Evolutionary conservation across 164 flowering plant genomes (phyloP).

Genomic region (Tinospora cordifolia): DNA sequence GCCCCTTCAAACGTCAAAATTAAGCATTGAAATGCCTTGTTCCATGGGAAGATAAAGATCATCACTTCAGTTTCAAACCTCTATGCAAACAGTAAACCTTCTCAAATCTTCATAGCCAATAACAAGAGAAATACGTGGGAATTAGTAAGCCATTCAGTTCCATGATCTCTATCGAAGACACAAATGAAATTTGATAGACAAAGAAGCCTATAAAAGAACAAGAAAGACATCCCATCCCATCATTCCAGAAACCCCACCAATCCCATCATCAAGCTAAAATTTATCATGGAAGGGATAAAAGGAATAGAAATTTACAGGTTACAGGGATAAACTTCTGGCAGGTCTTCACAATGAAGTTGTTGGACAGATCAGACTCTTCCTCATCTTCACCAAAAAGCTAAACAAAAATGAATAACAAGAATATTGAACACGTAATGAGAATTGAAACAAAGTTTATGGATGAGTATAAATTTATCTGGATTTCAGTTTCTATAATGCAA

Average conservation of each 20-base stretch:
- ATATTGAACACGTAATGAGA: neutral
- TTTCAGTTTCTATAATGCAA: neutral
- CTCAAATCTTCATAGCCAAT: neutral
- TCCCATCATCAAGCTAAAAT: neutral
- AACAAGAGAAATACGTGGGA: neutral
- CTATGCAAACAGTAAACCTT: neutral
- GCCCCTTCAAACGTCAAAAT: neutral
- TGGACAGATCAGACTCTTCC: conserved; percentile 73
- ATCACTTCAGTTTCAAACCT: neutral
- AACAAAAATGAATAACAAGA: conserved; percentile 8
- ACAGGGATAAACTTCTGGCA: conserved; percentile 91
- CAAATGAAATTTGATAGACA: neutral
- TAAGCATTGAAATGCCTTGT: neutral
- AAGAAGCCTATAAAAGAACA: neutral
- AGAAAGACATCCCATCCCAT: neutral
- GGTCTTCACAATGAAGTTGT: conserved; percentile 83
- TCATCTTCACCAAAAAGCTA: conserved; percentile 73
- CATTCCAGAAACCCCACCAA: neutral
- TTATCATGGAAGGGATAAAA: neutral
- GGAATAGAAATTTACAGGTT: conserved; percentile 42
- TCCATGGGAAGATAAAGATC: neutral
- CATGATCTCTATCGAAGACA: neutral
- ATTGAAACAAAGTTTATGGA: neutral
- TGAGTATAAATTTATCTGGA: neutral
- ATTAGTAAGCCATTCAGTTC: neutral